phyloP scores from a whole-genome alignment of 306 rosid genomes.

The Notholithocarpus densiflorus region DNA sequence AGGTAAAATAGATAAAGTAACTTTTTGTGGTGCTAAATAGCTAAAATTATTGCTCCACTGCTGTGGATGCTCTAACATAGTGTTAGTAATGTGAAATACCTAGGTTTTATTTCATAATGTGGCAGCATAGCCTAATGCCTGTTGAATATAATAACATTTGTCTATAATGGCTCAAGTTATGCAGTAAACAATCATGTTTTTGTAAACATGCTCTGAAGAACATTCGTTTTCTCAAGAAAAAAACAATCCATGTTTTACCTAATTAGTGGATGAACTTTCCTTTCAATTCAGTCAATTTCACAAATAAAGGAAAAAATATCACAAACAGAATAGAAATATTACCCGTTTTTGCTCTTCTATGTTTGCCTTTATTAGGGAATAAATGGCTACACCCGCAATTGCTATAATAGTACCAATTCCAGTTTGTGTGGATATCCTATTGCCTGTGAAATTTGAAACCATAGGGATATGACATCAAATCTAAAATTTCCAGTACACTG shows the following conservation, averaged over 20 bases:
- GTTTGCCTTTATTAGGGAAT: slow-evolving; percentile 71
- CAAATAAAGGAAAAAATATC: not conserved
- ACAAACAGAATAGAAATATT: not conserved
- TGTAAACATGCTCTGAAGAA: not conserved
- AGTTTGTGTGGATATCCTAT: slow-evolving; percentile 67
- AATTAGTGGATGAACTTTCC: not conserved
- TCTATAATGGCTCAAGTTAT: not conserved
- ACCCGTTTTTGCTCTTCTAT: slow-evolving; percentile 69
- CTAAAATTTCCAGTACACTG: not conserved
- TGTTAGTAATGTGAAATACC: too few relatives aligned
- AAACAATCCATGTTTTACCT: not conserved
- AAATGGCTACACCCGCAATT: slow-evolving; percentile 75
- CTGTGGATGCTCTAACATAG: too few relatives aligned
- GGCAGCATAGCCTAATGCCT: too few relatives aligned
- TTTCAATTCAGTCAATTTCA: not conserved
- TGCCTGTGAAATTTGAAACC: slow-evolving; percentile 42
- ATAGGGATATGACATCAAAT: not conserved
- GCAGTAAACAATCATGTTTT: not conserved
- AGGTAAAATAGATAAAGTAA: too few relatives aligned
- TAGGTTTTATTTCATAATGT: too few relatives aligned
- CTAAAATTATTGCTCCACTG: too few relatives aligned
- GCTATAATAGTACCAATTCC: slow-evolving; percentile 72
- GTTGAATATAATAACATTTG: not conserved
- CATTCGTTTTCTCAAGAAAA: not conserved
- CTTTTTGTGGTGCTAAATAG: too few relatives aligned